Evolutionary conservation across 139 green algal genomes (phyloP).

Genomic region (Chlorella sp.): DNA sequence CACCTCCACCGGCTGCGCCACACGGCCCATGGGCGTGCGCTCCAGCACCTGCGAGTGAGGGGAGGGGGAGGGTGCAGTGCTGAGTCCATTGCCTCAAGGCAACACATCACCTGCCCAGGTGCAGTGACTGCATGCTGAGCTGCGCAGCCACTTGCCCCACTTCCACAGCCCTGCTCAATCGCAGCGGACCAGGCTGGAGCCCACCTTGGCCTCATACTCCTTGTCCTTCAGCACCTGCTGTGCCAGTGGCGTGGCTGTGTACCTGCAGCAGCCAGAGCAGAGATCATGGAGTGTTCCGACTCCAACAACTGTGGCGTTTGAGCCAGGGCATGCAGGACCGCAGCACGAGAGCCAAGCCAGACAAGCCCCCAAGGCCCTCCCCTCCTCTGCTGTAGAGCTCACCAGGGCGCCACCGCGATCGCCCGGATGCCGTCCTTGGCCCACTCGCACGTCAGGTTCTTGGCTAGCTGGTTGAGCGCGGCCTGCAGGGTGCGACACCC

Average conservation of each 20-base stretch:
- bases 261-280: slow-evolving; percentile 48
- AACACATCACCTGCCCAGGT: too few relatives aligned
- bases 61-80: not conserved
- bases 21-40: slow-evolving; percentile 80
- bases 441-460: slow-evolving; percentile 92
- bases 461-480: slow-evolving; percentile 92
- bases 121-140: too few relatives aligned
- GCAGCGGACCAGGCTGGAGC: too few relatives aligned
- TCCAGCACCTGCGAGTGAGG: slow-evolving; percentile 62
- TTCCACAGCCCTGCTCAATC: too few relatives aligned
- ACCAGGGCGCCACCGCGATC: slow-evolving; percentile 89
- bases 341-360: not conserved
- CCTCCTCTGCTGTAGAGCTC: not conserved
- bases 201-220: slow-evolving; percentile 40
- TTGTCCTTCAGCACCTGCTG: slow-evolving; percentile 64
- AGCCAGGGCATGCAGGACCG: not conserved
- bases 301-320: too few relatives aligned
- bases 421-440: slow-evolving; percentile 83
- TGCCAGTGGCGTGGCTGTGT: slow-evolving; percentile 84
- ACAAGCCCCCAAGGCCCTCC: too few relatives aligned
- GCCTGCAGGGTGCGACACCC: slow-evolving; percentile 52
- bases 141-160: not conserved
- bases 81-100: too few relatives aligned
- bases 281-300: too few relatives aligned
- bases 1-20: slow-evolving; percentile 82